A percentile compares a stretch with the other conserved stretches of the same genome.
Evolutionary conservation across 139 green algal genomes (phyloP).

Genomic region (Eudorina sp.): DNA sequence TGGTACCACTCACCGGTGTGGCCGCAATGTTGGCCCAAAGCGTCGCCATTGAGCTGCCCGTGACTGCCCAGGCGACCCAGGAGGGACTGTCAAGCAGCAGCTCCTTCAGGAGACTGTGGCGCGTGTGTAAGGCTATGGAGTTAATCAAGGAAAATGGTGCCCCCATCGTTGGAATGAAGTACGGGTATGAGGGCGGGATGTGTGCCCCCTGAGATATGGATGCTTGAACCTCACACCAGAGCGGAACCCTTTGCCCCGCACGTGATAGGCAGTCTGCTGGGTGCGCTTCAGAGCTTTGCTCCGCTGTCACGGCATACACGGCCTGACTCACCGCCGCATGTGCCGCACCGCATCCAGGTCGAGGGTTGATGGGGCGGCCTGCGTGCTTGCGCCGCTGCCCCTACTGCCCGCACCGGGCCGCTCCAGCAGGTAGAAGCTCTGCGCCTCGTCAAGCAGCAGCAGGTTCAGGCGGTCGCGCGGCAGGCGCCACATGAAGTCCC

Average conservation of each 20-base stretch:
- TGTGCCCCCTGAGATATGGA: too few species aligned
- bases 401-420: neutral
- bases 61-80: constrained; percentile 39
- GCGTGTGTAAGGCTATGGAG: neutral
- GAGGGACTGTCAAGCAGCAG: constrained; percentile 35
- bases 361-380: too few species aligned
- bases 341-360: neutral
- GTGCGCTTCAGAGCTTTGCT: too few species aligned
- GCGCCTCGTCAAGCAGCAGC: constrained; percentile 27
- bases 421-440: constrained; percentile 29
- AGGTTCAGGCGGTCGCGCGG: constrained; percentile 29
- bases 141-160: constrained; percentile 14
- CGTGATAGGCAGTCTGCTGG: too few species aligned
- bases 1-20: constrained; percentile 8
- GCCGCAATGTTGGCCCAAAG: constrained; percentile 25
- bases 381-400: too few species aligned
- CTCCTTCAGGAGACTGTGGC: constrained; percentile 13
- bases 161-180: too few species aligned
- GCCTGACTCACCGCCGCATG: constrained; percentile 17
- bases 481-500: too few species aligned
- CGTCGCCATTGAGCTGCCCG: constrained; percentile 37
- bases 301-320: too few species aligned
- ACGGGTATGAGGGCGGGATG: too few species aligned
- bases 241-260: too few species aligned
- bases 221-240: too few species aligned